Evolutionary conservation across 179 eudicot species (phyloP).

Genomic region (Carnegiea gigantea): DNA sequence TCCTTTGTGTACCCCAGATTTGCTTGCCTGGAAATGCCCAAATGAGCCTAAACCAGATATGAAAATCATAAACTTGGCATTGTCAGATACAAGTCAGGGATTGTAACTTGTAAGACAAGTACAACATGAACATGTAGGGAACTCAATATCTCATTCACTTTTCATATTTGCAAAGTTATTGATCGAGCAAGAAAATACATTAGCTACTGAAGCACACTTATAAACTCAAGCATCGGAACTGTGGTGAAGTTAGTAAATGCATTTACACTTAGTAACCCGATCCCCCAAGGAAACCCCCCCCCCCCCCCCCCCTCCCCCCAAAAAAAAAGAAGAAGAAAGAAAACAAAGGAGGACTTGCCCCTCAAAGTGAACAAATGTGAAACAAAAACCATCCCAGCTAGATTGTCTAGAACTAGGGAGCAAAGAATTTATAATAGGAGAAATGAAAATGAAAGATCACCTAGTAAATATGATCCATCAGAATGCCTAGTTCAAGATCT

Average conservation of each 20-base stretch:
- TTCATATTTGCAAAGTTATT: no score
- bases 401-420: neutral
- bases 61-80: constrained; percentile 9
- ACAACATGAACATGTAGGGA: no score
- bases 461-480: neutral
- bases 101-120: no score
- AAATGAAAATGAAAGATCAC: neutral
- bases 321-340: neutral
- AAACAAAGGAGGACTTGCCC: no score
- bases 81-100: no score
- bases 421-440: neutral
- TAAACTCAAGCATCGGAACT: neutral
- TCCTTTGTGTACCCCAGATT: constrained; percentile 92
- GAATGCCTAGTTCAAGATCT: no score
- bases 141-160: no score
- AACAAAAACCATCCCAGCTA: neutral
- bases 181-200: neutral
- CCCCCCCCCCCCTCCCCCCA: neutral
- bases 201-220: neutral
- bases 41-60: constrained; percentile 65
- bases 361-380: neutral
- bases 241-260: neutral
- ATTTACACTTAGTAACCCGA: neutral
- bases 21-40: constrained; percentile 99
- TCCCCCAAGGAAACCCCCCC: no score